phyloP scores from a whole-genome alignment of 805 yeast species.

The Saccharomycopsis fibuligera region DNA sequence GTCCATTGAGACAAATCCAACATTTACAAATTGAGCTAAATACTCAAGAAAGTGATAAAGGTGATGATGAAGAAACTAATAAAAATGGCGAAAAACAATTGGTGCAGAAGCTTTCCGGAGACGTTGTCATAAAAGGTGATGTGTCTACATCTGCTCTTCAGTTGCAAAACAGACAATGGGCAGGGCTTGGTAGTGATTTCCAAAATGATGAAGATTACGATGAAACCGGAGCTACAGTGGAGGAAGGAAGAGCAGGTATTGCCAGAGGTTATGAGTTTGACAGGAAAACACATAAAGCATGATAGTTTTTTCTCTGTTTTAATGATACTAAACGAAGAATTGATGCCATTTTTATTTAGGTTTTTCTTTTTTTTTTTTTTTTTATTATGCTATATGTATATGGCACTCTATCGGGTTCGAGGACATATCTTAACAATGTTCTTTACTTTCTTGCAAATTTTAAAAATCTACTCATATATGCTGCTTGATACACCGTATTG shows the following conservation, averaged over 20 bases:
- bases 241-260: conserved; percentile 79
- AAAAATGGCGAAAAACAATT: conserved; percentile 34
- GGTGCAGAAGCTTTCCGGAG: conserved; percentile 49
- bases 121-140: conserved; percentile 65
- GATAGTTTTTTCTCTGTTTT: no score
- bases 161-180: conserved; percentile 73
- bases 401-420: no score
- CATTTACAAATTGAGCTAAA: conserved; percentile 58
- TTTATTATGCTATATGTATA: no score
- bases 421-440: no score
- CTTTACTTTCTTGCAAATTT: no score
- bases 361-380: no score
- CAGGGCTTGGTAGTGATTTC: conserved; percentile 87
- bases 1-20: conserved; percentile 64
- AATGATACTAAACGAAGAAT: no score
- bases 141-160: conserved; percentile 83
- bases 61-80: conserved; percentile 22
- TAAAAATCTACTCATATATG: no score
- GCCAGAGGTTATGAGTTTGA: conserved; percentile 71
- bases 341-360: no score
- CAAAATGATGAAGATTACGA: conserved; percentile 34
- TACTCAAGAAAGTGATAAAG: conserved; percentile 10
- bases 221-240: conserved; percentile 70
- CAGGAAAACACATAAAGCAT: background rate
- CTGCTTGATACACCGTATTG: no score